A percentile compares a stretch with the other conserved stretches of the same genome.
These are phyloP conservation scores for Vinca minor DNA, from an alignment of 257 asterid species.

Conservation along the genomic window DNA sequence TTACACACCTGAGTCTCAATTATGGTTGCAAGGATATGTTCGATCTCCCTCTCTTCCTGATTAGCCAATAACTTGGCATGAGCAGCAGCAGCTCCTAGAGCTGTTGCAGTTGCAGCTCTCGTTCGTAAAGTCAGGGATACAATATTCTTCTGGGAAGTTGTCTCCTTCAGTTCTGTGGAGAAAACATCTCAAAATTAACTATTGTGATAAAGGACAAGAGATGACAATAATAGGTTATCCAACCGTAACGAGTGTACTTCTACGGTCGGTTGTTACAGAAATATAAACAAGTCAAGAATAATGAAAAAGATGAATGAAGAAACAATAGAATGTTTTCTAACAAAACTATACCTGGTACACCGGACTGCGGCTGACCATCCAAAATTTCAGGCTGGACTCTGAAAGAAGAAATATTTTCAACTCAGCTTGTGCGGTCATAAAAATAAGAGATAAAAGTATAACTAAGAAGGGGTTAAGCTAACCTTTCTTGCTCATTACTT, in stretches of 20 bases:
- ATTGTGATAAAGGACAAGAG: conserved; percentile 2
- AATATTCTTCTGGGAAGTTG: conserved; percentile 34
- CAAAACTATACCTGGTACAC: conserved; percentile 41
- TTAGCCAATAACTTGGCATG: conserved; percentile 83
- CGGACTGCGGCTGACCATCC: conserved; percentile 27
- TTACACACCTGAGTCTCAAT: conserved; percentile 65
- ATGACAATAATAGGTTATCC: conserved; percentile 1
- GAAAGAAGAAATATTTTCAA: conserved; percentile 14
- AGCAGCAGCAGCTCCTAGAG: conserved; percentile 88
- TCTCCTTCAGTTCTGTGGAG: conserved; percentile 32
- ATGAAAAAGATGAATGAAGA: neutral
- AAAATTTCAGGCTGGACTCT: conserved; percentile 36
- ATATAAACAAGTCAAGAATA: neutral
- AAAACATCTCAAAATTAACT: conserved; percentile 10
- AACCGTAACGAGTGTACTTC: neutral
- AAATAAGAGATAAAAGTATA: neutral
- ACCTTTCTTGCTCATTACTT: conserved; percentile 44
- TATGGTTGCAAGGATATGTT: conserved; percentile 51
- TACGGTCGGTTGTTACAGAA: neutral
- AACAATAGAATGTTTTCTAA: neutral
- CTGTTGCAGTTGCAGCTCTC: conserved; percentile 85
- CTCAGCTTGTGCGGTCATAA: neutral
- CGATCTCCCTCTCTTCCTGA: conserved; percentile 83
- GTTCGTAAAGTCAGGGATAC: conserved; percentile 60
- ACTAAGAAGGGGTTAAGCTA: neutral